Base-by-base conservation (phyloP, 2,329 filamentous ascomycete genomes). In the Ophiocordyceps camponoti-floridani region DNA sequence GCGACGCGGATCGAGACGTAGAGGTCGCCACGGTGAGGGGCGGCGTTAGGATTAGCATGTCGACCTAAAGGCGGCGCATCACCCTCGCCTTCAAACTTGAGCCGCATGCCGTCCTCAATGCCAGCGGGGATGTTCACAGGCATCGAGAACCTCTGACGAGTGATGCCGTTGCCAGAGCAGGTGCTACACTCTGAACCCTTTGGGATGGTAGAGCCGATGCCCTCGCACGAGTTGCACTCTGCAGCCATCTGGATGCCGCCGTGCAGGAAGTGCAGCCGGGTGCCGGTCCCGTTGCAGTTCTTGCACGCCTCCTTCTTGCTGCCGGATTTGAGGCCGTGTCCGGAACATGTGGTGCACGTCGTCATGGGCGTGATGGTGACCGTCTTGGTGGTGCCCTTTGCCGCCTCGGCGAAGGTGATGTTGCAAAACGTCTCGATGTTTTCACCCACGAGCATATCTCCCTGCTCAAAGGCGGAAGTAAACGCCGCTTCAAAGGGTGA, bases 231-330 rank as follows among this genome's bases (percentile, higher is more conserved):
- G 18, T 75, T 71, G 62, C 91, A 98, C 1, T 87, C 93, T 49
- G 84, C 85, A 4, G 84, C 85, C 81, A 98, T 89, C 66, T 96
- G 89, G 66, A 98, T 96, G 23, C 87, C 88, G 45, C 87, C 87
- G 53, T 85, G 79, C 74, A 95, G 83, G 56, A 86, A 82, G 61
- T 94, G 86, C 43, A 96, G 80, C 46, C 84, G 73, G 35, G 83
- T 84, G 43, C 91, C 91, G 2, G 86, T 86, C 14, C 91, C 91
- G 48, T 83, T 80, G 60, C 91, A 98, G 44, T 74, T 68, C 58
- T 78, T 79, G 63, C 91, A 98, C 49, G 78, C 68, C 23, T 75
- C 69, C 53, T 79, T 73, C 61, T 83, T 78, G 12, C 80, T 75
- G 11, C 89, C 89, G 47, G 78, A 62, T 68, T 94, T 96, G 61